Evolutionary conservation across 371 early-diverging fungal species (phyloP).

Genomic region (Gilbertella persicaria): DNA sequence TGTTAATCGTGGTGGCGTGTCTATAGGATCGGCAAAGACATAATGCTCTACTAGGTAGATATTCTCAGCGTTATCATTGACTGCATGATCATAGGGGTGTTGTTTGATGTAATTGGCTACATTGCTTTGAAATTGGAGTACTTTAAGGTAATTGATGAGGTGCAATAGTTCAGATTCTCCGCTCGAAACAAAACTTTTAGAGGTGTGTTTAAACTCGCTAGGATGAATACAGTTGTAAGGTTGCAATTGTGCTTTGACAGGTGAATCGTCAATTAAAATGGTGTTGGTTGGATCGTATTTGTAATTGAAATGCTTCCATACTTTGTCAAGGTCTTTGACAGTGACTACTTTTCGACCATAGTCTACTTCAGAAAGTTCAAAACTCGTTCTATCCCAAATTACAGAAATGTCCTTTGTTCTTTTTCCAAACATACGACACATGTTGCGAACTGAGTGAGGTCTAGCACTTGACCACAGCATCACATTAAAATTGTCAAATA

Average conservation of each 20-base stretch:
- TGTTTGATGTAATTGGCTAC: slow-evolving; percentile 57
- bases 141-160: slow-evolving; percentile 51
- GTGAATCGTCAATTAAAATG: slow-evolving; percentile 71
- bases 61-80: neutral
- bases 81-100: slow-evolving; percentile 34
- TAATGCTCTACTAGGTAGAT: neutral
- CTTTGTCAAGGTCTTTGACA: slow-evolving; percentile 63
- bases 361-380: slow-evolving; percentile 44
- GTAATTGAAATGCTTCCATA: slow-evolving; percentile 44
- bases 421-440: slow-evolving; percentile 56
- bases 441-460: slow-evolving; percentile 57
- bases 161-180: slow-evolving; percentile 54
- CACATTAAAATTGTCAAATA: slow-evolving; percentile 63
- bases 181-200: slow-evolving; percentile 12
- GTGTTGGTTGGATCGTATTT: slow-evolving; percentile 67
- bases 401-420: slow-evolving; percentile 41
- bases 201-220: slow-evolving; percentile 23
- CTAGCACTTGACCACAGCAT: slow-evolving; percentile 83
- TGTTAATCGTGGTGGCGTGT: neutral
- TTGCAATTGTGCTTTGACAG: slow-evolving; percentile 60
- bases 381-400: slow-evolving; percentile 65
- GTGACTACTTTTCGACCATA: slow-evolving; percentile 58
- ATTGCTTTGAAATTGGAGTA: slow-evolving; percentile 41
- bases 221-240: slow-evolving; percentile 62
- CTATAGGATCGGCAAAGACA: neutral